A percentile compares a stretch with the other conserved stretches of the same genome.
Conservation (phyloP, 164 flowering plant genomes). For the Nymphaea thermarum region DNA sequence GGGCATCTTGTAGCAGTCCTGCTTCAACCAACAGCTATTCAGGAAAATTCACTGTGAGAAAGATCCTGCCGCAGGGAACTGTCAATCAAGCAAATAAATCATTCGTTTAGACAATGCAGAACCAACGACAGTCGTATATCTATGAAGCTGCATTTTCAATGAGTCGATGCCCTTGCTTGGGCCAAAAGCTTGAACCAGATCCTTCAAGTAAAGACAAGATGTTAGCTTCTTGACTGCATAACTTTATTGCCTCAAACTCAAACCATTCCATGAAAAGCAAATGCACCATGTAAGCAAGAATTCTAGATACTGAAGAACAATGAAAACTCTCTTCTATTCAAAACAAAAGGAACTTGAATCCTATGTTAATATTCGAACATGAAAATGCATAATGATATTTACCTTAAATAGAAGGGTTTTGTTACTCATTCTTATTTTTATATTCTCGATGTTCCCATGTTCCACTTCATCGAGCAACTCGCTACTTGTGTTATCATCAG, state of each 20-base stretch:
- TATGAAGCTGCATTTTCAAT: constrained; percentile 40
- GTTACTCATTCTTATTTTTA: neutral
- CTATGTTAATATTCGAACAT: neutral
- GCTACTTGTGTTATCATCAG: constrained; percentile 28
- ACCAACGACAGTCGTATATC: constrained; percentile 58
- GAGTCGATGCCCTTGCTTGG: constrained; percentile 2
- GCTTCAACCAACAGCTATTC: constrained; percentile 4
- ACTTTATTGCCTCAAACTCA: too few species aligned
- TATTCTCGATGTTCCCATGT: neutral
- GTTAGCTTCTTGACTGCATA: neutral
- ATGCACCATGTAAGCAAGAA: neutral
- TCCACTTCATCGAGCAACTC: neutral
- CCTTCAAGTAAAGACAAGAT: constrained; percentile 28
- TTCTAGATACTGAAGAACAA: neutral
- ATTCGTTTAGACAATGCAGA: constrained; percentile 46
- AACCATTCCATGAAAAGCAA: too few species aligned
- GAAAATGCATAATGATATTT: neutral
- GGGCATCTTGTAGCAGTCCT: neutral
- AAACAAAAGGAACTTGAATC: neutral
- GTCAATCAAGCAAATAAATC: constrained; percentile 39
- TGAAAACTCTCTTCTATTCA: too few species aligned
- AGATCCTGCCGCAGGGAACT: too few species aligned
- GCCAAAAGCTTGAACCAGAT: constrained; percentile 25
- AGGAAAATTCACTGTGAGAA: too few species aligned
- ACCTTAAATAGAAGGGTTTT: neutral